Percentiles rank a stretch among this genome's conserved stretches.
These are phyloP conservation scores for Boletus rubescentipes DNA, from an alignment of 768 basidiomycete genomes.

Conservation along the genomic window DNA sequence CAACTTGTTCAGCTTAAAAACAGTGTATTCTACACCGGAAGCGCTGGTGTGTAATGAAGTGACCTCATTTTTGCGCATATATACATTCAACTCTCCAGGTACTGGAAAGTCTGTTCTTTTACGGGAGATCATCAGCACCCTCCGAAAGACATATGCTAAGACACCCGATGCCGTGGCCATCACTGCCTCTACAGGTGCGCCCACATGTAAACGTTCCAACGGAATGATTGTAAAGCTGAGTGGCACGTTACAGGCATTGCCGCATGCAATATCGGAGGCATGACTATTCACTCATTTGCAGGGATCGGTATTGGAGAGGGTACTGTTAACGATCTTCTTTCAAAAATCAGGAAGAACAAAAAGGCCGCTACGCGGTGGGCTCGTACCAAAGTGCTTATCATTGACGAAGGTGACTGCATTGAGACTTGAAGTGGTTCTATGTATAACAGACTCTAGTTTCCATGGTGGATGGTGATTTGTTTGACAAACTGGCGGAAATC, in stretches of 20 bases:
- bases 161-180: conserved; percentile 78
- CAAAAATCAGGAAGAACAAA: conserved; percentile 76
- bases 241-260: conserved; percentile 65
- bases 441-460: conserved; percentile 60
- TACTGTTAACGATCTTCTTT: conserved; percentile 54
- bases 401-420: conserved; percentile 64
- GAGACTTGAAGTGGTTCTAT: background rate
- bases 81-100: conserved; percentile 46
- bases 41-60: conserved; percentile 68
- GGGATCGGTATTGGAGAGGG: conserved; percentile 87
- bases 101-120: conserved; percentile 96
- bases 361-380: conserved; percentile 81
- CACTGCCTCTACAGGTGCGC: conserved; percentile 87
- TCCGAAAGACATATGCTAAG: conserved; percentile 56
- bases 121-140: conserved; percentile 80
- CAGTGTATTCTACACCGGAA: conserved; percentile 94
- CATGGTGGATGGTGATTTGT: conserved; percentile 92
- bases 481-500: conserved; percentile 84
- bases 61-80: conserved; percentile 17
- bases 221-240: background rate
- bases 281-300: conserved; percentile 94
- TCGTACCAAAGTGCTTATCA: conserved; percentile 79
- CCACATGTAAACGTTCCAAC: background rate
- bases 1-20: conserved; percentile 68
- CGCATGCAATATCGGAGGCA: conserved; percentile 95